Evolutionary conservation across 1,284 basidiomycete species (phyloP).

Genomic region (Sporisorium reilianum): DNA sequence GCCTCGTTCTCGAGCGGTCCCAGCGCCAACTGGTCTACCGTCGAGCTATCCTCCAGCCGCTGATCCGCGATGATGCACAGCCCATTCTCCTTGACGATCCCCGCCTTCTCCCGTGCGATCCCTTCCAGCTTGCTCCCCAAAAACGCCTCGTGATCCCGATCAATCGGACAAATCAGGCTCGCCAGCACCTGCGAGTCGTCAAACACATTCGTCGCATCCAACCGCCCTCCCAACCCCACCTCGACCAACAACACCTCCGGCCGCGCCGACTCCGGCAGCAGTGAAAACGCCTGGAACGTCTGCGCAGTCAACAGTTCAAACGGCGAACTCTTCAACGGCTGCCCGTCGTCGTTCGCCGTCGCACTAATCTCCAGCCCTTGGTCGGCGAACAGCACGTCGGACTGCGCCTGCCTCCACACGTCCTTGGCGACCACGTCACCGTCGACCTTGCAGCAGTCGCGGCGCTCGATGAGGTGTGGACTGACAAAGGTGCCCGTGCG

Average conservation of each 20-base stretch:
- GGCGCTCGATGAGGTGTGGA: constrained; percentile 84
- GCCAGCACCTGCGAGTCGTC: constrained; percentile 79
- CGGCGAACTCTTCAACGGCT: constrained; percentile 52
- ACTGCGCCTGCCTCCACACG: constrained; percentile 74
- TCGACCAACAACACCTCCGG: constrained; percentile 89
- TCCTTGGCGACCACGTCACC: constrained; percentile 74
- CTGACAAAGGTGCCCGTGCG: constrained; percentile 88
- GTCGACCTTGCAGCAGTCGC: constrained; percentile 83
- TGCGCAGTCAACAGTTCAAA: constrained; percentile 72
- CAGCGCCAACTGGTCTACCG: constrained; percentile 34
- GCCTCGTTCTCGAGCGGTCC: constrained; percentile 47
- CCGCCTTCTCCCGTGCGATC: constrained; percentile 87
- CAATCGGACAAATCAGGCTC: constrained; percentile 85
- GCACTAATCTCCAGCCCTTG: constrained; percentile 76
- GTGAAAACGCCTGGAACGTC: constrained; percentile 56
- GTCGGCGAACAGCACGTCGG: constrained; percentile 74
- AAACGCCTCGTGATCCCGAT: constrained; percentile 91
- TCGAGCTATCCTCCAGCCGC: constrained; percentile 17
- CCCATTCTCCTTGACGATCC: constrained; percentile 79
- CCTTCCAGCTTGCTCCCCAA: constrained; percentile 81
- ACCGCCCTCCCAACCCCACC: constrained; percentile 91
- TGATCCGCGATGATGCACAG: constrained; percentile 79
- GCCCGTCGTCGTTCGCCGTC: constrained; percentile 20
- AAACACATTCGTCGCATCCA: constrained; percentile 90
- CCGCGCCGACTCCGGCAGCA: constrained; percentile 62